Evolutionary conservation across 768 basidiomycete genomes (phyloP).

Genomic region (Daedalea quercina): DNA sequence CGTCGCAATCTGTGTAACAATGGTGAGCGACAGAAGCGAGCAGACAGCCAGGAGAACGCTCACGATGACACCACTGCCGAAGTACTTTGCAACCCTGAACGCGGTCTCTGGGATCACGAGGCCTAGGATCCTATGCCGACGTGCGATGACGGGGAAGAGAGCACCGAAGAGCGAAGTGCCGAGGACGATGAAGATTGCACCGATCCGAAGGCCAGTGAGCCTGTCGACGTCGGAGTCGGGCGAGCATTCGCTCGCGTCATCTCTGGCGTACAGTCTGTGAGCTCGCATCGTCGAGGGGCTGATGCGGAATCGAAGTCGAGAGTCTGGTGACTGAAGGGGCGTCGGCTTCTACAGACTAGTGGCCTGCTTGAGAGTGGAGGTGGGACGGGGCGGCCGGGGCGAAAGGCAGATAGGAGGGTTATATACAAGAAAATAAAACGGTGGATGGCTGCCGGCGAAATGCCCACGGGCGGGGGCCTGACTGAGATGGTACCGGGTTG

Average conservation of each 20-base stretch:
- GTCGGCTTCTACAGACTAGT: too few species aligned
- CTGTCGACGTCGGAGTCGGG: slow-evolving; percentile 44
- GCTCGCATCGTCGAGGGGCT: too few species aligned
- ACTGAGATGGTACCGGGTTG: too few species aligned
- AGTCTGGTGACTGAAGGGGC: too few species aligned
- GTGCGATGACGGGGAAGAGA: slow-evolving; percentile 67
- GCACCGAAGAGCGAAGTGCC: slow-evolving; percentile 56
- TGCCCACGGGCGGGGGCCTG: too few species aligned
- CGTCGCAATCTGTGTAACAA: slow-evolving; percentile 66
- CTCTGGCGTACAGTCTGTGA: not conserved
- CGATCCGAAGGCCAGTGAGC: slow-evolving; percentile 52
- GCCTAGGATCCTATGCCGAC: slow-evolving; percentile 38
- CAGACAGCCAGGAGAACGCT: not conserved
- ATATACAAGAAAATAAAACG: too few species aligned
- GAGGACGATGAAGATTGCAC: slow-evolving; percentile 73
- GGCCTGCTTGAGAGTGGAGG: too few species aligned
- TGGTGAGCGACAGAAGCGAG: not conserved
- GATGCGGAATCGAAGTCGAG: too few species aligned
- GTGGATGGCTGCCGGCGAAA: too few species aligned
- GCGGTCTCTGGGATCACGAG: slow-evolving; percentile 46
- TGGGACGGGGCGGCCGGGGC: too few species aligned
- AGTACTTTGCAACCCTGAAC: slow-evolving; percentile 85
- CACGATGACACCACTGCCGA: slow-evolving; percentile 37
- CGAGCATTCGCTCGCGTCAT: not conserved
- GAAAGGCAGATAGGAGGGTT: too few species aligned